These are phyloP conservation scores for Gigaspora rosea DNA, from an alignment of 192 early-diverging fungal species.

Conservation along the genomic window DNA sequence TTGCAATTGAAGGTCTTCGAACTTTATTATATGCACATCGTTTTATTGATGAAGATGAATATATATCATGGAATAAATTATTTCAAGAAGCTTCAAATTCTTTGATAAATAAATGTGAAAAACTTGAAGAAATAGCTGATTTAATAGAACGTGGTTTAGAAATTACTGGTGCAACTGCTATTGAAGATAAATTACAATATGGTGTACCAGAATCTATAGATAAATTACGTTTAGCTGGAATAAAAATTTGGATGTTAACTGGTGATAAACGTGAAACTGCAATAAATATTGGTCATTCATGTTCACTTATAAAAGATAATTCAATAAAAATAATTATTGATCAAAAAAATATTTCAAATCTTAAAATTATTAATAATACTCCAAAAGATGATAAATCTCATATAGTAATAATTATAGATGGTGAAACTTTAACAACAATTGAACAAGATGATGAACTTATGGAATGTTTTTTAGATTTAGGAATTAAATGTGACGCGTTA, in stretches of 20 bases:
- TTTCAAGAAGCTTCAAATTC: constrained; percentile 72
- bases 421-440: constrained; percentile 44
- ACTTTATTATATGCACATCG: constrained; percentile 80
- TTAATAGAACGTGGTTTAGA: constrained; percentile 70
- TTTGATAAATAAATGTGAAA: constrained; percentile 62
- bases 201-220: constrained; percentile 86
- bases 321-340: constrained; percentile 53
- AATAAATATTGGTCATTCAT: constrained; percentile 87
- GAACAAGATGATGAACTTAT: constrained; percentile 55
- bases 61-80: constrained; percentile 65
- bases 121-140: constrained; percentile 62
- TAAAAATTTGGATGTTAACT: constrained; percentile 90
- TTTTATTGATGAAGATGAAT: constrained; percentile 63
- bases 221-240: constrained; percentile 72
- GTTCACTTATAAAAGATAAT: constrained; percentile 60
- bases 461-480: constrained; percentile 69
- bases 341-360: constrained; percentile 35
- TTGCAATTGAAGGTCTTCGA: constrained; percentile 77
- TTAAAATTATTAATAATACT: constrained; percentile 40
- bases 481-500: constrained; percentile 73
- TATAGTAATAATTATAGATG: constrained; percentile 51
- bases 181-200: constrained; percentile 86
- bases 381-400: constrained; percentile 42
- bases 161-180: constrained; percentile 84
- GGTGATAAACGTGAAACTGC: constrained; percentile 93